Base-by-base conservation (phyloP, 192 early-diverging fungal genomes). In the Backusella mclennaniae region DNA sequence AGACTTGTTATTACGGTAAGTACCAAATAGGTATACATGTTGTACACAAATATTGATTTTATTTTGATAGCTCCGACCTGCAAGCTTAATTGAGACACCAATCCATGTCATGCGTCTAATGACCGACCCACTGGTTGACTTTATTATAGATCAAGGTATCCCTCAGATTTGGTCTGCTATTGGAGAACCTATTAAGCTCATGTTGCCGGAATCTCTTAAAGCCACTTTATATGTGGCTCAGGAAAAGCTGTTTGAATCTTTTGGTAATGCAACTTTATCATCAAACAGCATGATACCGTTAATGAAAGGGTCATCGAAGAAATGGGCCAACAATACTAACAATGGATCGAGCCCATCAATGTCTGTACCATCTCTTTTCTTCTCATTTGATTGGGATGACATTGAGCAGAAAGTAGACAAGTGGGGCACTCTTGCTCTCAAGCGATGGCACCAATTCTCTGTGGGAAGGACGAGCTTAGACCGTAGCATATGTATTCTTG, bases 111-210 rank as follows among this genome's bases (percentile, higher is more conserved):
- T 92, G 42, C 87, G 92, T 66, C 81, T 76, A 26, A 12, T 92
- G 21, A 90, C 91, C 7, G 95, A 98, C 76, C 89, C 93, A 0
- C 63, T 95, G 12, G 83, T 93, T 9, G 90, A 96, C 70, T 85
- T 92, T 36, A 70, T 90, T 6, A 75, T 92, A 1, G 93, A 95
- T 79, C 76, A 77, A 0, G 53, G 76, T n/a, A 36, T 89, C 1
- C 89, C 89, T 19, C 77, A 77, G 35, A 9, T 80, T 67, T 75
- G 73, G 67, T 67, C 76, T n/a, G 21, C 44, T 12, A 17, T 71
- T 26, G 21, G 38, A 36, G 23, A 41, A 23, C 29, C 14, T 3
- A 29, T 31, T 15, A 26, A 82, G 14, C 42, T 81, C 9, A 67
- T 46, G 19, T 69, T 81, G 23, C 77, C 77, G 7, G 53, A 72